Conservation (phyloP, 768 basidiomycete genomes). For the Rhodotorula paludigena region DNA sequence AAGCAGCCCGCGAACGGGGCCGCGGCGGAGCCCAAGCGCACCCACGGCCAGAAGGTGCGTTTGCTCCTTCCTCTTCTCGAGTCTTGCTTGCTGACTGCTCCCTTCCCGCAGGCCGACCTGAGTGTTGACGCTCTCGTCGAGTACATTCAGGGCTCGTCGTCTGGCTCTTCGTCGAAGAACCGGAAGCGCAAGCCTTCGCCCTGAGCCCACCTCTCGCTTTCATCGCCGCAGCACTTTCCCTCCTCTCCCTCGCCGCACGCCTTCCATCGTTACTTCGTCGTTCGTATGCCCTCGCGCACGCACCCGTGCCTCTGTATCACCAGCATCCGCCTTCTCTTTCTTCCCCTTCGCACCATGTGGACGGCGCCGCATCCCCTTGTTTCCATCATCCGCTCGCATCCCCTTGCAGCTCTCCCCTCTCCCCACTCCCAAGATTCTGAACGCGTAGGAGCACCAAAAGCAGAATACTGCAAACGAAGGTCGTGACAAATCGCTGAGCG, state of each 20-base stretch:
- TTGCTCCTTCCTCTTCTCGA: background rate
- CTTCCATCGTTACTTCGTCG: background rate
- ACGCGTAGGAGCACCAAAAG: too few species aligned
- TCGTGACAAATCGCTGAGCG: too few species aligned
- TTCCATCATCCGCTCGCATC: background rate
- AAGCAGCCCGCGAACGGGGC: conserved; percentile 25
- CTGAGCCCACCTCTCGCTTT: background rate
- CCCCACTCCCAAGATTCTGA: background rate
- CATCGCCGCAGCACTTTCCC: background rate
- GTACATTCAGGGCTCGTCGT: conserved; percentile 47
- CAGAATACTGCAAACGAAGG: too few species aligned
- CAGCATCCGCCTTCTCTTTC: background rate
- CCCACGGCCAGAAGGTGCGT: conserved; percentile 36
- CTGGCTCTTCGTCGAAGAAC: background rate
- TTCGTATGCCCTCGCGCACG: background rate
- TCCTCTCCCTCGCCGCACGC: background rate
- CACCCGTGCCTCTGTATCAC: too few species aligned
- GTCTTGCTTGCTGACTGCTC: background rate
- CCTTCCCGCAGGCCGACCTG: conserved; percentile 37
- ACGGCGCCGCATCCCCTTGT: background rate
- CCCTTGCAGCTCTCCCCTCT: background rate
- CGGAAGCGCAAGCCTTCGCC: conserved; percentile 26
- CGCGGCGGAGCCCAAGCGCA: background rate
- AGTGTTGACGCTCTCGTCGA: conserved; percentile 50
- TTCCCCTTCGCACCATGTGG: background rate